Evolutionary conservation across 2,329 filamentous ascomycete species (phyloP).

Genomic region (Penicillium sumatraense): DNA sequence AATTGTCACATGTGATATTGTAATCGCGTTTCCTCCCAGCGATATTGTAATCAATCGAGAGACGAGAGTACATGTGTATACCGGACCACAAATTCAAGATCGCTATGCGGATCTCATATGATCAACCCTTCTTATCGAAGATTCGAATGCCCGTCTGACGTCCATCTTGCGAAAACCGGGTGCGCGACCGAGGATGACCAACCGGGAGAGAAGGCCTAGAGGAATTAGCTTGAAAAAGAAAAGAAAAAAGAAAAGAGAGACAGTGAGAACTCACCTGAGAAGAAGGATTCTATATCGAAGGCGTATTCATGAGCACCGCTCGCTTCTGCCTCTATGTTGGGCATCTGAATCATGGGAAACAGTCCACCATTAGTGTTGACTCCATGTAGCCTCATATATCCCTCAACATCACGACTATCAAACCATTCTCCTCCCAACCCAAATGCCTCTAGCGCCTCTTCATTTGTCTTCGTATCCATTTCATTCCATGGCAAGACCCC

Average conservation of each 20-base stretch:
- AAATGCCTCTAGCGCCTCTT: slow-evolving; percentile 13
- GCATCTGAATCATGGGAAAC: slow-evolving; percentile 6
- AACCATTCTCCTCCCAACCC: slow-evolving; percentile 27
- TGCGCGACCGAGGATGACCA: not conserved
- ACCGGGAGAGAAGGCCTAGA: not conserved
- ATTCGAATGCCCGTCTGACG: not conserved
- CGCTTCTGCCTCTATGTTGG: not conserved
- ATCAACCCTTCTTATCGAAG: not conserved
- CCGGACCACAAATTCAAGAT: not conserved
- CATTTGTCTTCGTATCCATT: not conserved
- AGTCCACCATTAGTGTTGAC: slow-evolving; percentile 8
- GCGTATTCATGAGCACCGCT: not conserved
- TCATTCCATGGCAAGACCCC: slow-evolving; percentile 3
- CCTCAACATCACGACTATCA: slow-evolving; percentile 27
- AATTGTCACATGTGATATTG: not conserved
- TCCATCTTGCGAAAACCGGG: not conserved
- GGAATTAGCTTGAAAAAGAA: not conserved
- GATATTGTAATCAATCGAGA: not conserved
- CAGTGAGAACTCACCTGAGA: not conserved
- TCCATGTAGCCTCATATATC: slow-evolving; percentile 14
- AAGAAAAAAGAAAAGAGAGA: not conserved
- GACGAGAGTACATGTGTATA: not conserved
- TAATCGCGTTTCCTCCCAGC: not conserved
- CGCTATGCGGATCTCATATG: too few species aligned
- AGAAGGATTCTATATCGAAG: not conserved